These are phyloP conservation scores for Atkinsonella hypoxylon DNA, from an alignment of 2,329 filamentous ascomycete species.

Conservation along the genomic window DNA sequence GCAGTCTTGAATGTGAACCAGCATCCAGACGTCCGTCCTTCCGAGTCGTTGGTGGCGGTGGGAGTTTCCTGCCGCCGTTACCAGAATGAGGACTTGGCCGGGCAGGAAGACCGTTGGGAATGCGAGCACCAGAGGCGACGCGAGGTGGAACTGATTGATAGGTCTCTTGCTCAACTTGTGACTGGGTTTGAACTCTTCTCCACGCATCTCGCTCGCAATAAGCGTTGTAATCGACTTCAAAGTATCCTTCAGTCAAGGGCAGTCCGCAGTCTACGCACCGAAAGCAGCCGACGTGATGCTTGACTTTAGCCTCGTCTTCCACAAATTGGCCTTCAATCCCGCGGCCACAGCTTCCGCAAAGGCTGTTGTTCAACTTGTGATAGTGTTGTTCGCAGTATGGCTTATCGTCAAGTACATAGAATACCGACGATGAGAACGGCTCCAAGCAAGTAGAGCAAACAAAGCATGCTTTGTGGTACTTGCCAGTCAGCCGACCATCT, in stretches of 20 bases:
- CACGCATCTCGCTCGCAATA: constrained; percentile 85
- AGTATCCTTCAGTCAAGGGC: constrained; percentile 74
- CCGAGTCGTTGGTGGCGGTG: not conserved
- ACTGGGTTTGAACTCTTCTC: constrained; percentile 31
- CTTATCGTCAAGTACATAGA: constrained; percentile 79
- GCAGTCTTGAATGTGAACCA: constrained; percentile 19
- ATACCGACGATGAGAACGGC: constrained; percentile 77
- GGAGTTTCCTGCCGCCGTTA: constrained; percentile 3
- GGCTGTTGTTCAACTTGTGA: constrained; percentile 76
- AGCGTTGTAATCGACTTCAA: constrained; percentile 67
- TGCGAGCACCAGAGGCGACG: constrained; percentile 11
- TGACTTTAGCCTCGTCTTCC: constrained; percentile 64
- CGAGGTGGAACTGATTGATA: constrained; percentile 6
- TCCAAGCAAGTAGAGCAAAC: constrained; percentile 74
- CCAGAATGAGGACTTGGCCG: constrained; percentile 10
- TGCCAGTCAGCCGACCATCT: constrained; percentile 80
- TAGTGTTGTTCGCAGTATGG: constrained; percentile 92
- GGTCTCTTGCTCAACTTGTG: constrained; percentile 7
- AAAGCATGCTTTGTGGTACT: constrained; percentile 93
- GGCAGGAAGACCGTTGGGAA: constrained; percentile 12
- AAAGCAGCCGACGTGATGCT: constrained; percentile 83
- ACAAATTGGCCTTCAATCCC: constrained; percentile 93
- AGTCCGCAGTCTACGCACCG: constrained; percentile 67
- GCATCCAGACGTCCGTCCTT: constrained; percentile 9
- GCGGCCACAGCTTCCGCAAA: constrained; percentile 66